Conservation (phyloP, 176 grass and related monocot genomes). For the Sorghum bicolor region Sorghum_bicolor_NCBIv3 NC_012870.2:66174001-66174500, state of each 20-base stretch:
- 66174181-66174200: background rate
- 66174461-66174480: background rate
- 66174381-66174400: background rate
- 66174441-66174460: conserved; percentile 31
- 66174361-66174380: background rate
- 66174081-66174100: background rate
- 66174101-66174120: conserved; percentile 25
- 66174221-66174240: conserved; percentile 30
- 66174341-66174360: conserved; percentile 1
- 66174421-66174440: background rate
- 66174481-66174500: background rate
- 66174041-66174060: background rate
- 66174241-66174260: background rate
- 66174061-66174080: conserved; percentile 9
- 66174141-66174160: background rate
- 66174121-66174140: conserved; percentile 15
- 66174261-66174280: background rate
- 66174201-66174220: background rate
- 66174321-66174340: background rate
- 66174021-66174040: background rate
- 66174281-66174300: conserved; percentile 30
- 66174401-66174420: background rate
- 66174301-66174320: conserved; percentile 1
- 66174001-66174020: no score
- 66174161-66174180: background rate